A percentile compares a stretch with the other conserved stretches of the same genome.
phyloP scores from a whole-genome alignment of 2,329 filamentous ascomycete species.

The Myriosclerotinia curreyana region DNA sequence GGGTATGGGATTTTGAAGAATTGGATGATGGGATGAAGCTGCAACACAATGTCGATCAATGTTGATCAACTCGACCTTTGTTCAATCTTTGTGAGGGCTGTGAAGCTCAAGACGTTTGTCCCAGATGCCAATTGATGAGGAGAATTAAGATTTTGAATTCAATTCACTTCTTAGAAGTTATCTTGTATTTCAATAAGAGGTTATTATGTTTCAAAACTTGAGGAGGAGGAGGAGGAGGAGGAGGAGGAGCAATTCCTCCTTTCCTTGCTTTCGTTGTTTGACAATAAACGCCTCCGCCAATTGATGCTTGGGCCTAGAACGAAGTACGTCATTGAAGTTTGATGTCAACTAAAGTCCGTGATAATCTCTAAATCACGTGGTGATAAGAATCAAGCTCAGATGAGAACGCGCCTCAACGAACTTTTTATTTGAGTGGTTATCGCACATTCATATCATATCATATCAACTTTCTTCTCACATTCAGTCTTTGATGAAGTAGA shows the following conservation, averaged over 20 bases:
- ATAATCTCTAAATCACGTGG: background rate
- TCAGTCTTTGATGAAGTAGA: background rate
- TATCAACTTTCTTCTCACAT: background rate
- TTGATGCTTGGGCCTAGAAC: background rate
- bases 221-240: no score
- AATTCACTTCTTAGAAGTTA: background rate
- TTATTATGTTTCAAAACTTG: conserved; percentile 10
- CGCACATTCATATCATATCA: background rate
- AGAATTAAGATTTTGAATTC: background rate
- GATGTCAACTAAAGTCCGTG: background rate
- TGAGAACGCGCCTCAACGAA: background rate
- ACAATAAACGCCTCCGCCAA: background rate
- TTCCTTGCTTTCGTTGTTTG: conserved; percentile 13
- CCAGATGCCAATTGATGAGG: background rate
- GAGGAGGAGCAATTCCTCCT: background rate
- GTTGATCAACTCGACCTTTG: conserved; percentile 13
- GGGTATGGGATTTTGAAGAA: conserved; percentile 4
- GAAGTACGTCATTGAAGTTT: conserved; percentile 11
- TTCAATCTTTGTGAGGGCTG: background rate
- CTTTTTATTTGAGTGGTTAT: background rate
- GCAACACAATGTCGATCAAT: background rate
- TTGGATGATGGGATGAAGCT: conserved; percentile 18
- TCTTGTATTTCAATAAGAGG: background rate
- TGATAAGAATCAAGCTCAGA: conserved; percentile 1
- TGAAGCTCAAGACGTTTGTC: background rate